Conservation (phyloP, 208 protist species). For the Trypanosoma vivax region DNA sequence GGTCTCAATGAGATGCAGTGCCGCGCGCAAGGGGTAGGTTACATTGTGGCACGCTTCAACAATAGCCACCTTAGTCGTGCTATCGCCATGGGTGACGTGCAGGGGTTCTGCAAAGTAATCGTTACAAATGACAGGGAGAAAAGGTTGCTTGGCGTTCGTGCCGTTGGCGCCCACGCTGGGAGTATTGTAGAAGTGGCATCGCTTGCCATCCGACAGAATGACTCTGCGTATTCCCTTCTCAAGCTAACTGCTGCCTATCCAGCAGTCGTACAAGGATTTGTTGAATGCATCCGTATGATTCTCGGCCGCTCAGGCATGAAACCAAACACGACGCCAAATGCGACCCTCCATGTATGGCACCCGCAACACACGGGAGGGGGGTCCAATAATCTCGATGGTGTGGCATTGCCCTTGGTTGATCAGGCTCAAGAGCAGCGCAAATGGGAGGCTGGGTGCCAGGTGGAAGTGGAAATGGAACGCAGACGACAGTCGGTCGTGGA, state of each 20-base stretch:
- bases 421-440: neutral
- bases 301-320: conserved; percentile 33
- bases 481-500: neutral
- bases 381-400: no score
- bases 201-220: conserved; percentile 39
- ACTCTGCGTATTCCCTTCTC: conserved; percentile 55
- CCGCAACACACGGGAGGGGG: no score
- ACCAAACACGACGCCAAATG: conserved; percentile 28
- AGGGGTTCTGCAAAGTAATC: conserved; percentile 69
- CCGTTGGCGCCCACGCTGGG: conserved; percentile 45
- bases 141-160: conserved; percentile 54
- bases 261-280: conserved; percentile 39
- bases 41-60: conserved; percentile 41
- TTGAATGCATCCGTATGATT: conserved; percentile 58
- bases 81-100: conserved; percentile 32
- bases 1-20: conserved; percentile 67
- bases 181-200: conserved; percentile 65
- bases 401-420: neutral
- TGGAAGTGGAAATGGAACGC: neutral
- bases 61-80: conserved; percentile 40
- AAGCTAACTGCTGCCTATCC: conserved; percentile 52
- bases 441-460: neutral
- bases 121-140: conserved; percentile 62
- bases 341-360: conserved; percentile 30
- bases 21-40: conserved; percentile 29